Evolutionary conservation across 2,329 filamentous ascomycete species (phyloP).

Genomic region (Fusarium buharicum): DNA sequence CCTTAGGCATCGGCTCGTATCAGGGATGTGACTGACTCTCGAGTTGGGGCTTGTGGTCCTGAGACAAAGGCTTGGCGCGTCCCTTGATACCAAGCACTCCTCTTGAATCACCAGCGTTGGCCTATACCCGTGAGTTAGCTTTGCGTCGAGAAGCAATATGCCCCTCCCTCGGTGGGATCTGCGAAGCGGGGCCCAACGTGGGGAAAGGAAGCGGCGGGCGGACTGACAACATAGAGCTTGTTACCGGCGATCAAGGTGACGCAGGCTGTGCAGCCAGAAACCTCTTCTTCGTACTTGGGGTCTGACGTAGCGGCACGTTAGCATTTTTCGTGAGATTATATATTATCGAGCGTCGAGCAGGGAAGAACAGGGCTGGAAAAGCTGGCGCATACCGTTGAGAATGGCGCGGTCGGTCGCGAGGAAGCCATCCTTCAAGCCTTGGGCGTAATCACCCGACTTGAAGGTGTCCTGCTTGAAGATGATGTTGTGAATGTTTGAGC

Average conservation of each 20-base stretch:
- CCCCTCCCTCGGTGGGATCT: conserved; percentile 31
- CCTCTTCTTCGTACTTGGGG: conserved; percentile 95
- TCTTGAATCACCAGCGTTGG: conserved; percentile 96
- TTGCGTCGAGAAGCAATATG: conserved; percentile 14
- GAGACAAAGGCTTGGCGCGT: conserved; percentile 96
- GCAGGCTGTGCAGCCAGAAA: conserved; percentile 96
- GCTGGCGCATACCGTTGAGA: conserved; percentile 77
- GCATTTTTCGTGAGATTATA: conserved; percentile 7
- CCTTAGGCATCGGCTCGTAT: conserved; percentile 17
- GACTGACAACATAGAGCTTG: conserved; percentile 93
- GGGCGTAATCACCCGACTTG: conserved; percentile 89
- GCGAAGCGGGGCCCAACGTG: conserved; percentile 27
- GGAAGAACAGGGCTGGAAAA: conserved; percentile 15
- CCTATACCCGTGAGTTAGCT: conserved; percentile 63
- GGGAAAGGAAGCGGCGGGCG: conserved; percentile 24
- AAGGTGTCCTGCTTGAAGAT: conserved; percentile 95
- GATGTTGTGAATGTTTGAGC: conserved; percentile 93
- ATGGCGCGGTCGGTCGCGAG: conserved; percentile 96
- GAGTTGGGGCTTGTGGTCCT: conserved; percentile 98
- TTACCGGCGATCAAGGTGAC: conserved; percentile 88
- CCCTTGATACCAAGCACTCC: conserved; percentile 96
- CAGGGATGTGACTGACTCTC: conserved; percentile 73
- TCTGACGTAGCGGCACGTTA: conserved; percentile 64
- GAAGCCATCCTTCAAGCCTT: conserved; percentile 97
- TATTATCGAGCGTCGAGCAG: conserved; percentile 8